Base-by-base conservation (phyloP, 129 eudicot species). In the Apium graveolens region DNA sequence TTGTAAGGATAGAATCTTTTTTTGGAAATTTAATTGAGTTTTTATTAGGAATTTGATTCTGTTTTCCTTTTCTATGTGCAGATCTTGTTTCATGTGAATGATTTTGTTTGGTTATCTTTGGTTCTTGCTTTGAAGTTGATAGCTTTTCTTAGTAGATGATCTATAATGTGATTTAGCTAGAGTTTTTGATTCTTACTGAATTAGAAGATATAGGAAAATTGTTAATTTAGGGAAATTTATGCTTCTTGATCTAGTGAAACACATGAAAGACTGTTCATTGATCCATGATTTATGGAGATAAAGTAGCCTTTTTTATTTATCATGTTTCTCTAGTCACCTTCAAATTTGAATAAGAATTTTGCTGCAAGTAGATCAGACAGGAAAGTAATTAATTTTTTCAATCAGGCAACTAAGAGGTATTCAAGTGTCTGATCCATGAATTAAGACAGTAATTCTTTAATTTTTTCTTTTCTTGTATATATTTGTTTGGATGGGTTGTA, bases 1-100 rank as follows among this genome's bases (percentile, higher is more conserved):
- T 13, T 44, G 53, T 11, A 66, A 39, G 39, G 13, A 27, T 74
- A 20, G 35, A 63, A 38, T 73, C 39, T 66, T 66, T 66, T 66
- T 66, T 0, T 43, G 77, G 20, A 51, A 51, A 24, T 60, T 26
- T 60, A 1, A 60, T 60, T 60, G 68, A 21, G 68, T 55, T 24
- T n/a, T n/a, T 44, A 44, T n/a, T 1, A n/a, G 57, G 38, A 11
- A 53, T 41, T 57, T 26, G 24, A 63, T 46, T 13, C 10, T 72
- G 14, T 32, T 74, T 60, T 53, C 10, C 34, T 66, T 49, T 72
- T 12, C 14, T 53, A 74, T 76, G 76, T 63, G 76, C 27, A 71
- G 86, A 86, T 84, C 79, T 82, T 69, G 55, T 80, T 31, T n/a
- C 31, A 8, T 57, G 66, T 57, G 14, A 57, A 24, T 57, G 66